Conservation (phyloP, 2,329 filamentous ascomycete genomes). For the Hypoxylon sp. region DNA sequence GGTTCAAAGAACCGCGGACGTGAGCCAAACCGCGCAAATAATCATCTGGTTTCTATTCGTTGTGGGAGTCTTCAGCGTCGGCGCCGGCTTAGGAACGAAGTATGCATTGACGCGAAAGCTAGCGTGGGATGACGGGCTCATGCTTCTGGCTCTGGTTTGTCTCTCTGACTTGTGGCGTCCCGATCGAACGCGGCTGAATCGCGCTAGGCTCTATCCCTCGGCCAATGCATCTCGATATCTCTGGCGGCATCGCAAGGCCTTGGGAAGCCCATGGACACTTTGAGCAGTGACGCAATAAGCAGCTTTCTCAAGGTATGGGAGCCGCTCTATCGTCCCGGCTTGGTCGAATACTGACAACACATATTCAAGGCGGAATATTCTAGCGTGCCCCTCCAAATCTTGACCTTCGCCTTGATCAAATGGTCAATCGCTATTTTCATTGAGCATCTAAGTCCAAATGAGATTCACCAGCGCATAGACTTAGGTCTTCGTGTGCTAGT, state of each 20-base stretch:
- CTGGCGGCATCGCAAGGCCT: slow-evolving; percentile 43
- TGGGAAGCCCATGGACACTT: slow-evolving; percentile 32
- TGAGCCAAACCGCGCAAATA: slow-evolving; percentile 17
- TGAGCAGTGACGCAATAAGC: slow-evolving; percentile 33
- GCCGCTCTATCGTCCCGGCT: background rate
- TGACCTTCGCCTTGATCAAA: slow-evolving; percentile 45
- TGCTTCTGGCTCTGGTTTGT: slow-evolving; percentile 44
- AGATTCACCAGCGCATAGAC: slow-evolving; percentile 35
- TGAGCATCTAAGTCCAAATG: slow-evolving; percentile 40
- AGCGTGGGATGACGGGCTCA: slow-evolving; percentile 44
- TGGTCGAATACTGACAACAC: background rate
- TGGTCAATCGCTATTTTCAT: slow-evolving; percentile 46
- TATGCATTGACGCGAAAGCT: slow-evolving; percentile 16
- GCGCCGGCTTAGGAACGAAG: slow-evolving; percentile 17
- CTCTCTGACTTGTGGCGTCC: background rate
- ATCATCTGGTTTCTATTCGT: slow-evolving; percentile 19
- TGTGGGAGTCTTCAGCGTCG: slow-evolving; percentile 15
- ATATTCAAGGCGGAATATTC: slow-evolving; percentile 45
- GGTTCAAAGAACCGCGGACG: slow-evolving; percentile 13
- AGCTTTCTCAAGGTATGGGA: slow-evolving; percentile 34
- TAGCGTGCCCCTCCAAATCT: slow-evolving; percentile 44
- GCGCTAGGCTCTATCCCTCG: slow-evolving; percentile 40
- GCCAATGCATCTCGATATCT: slow-evolving; percentile 46
- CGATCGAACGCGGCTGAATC: slow-evolving; percentile 10
- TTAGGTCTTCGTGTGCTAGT: slow-evolving; percentile 33